Evolutionary conservation across 2,329 filamentous ascomycete genomes (phyloP).

Genomic region (Aspergillus candidus): DNA sequence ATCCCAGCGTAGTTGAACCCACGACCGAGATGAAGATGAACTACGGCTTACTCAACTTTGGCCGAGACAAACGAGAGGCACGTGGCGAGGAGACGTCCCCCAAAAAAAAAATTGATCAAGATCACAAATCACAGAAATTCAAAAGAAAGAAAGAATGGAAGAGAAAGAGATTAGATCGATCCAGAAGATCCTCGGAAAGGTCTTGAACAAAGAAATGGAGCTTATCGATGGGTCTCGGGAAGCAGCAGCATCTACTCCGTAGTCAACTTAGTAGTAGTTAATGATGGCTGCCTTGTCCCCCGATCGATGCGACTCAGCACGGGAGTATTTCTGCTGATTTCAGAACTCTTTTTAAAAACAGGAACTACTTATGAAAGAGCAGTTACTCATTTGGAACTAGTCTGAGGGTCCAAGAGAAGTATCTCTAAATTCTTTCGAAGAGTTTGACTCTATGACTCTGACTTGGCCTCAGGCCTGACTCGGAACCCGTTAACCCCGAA

Average conservation of each 20-base stretch:
- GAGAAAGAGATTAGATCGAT: not conserved
- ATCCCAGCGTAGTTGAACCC: not conserved
- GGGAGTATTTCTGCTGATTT: too few relatives aligned
- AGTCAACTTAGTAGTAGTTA: too few relatives aligned
- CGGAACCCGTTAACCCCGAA: slow-evolving; percentile 5
- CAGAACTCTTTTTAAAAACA: too few relatives aligned
- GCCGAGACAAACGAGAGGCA: slow-evolving; percentile 7
- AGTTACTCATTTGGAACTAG: too few relatives aligned
- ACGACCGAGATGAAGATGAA: not conserved
- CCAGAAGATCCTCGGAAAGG: too few relatives aligned
- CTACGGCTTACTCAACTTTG: slow-evolving; percentile 9
- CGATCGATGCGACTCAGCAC: too few relatives aligned
- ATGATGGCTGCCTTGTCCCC: too few relatives aligned
- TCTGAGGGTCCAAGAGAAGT: too few relatives aligned
- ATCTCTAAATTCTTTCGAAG: not conserved
- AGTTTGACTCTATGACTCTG: not conserved
- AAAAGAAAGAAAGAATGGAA: slow-evolving; percentile 1
- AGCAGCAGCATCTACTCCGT: too few relatives aligned
- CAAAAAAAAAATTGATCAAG: not conserved
- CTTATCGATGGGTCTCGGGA: too few relatives aligned
- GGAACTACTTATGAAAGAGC: too few relatives aligned
- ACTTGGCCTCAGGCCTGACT: not conserved
- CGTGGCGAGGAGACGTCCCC: slow-evolving; percentile 6
- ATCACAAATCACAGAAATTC: not conserved
- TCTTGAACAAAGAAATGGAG: too few relatives aligned